Percentiles rank a stretch among this genome's conserved stretches.
These are phyloP conservation scores for Lichtheimia corymbifera DNA, from an alignment of 371 early-diverging fungal species.

Conservation along the genomic window DNA sequence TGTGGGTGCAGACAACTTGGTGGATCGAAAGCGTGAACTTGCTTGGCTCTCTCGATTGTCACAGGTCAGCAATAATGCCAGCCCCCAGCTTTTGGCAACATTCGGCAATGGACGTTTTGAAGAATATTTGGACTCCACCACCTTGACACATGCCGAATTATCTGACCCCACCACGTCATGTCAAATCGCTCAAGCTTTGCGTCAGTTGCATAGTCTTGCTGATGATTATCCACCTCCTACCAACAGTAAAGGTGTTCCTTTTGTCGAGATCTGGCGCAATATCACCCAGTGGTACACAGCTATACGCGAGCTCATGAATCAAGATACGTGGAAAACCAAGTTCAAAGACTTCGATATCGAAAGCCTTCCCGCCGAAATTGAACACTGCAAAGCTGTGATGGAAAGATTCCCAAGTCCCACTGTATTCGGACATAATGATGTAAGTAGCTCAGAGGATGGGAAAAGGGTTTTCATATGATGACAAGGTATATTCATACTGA, in stretches of 20 bases:
- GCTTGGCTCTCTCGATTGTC: slow-evolving; percentile 78
- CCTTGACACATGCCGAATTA: slow-evolving; percentile 72
- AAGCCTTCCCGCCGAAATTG: slow-evolving; percentile 39
- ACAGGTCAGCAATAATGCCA: slow-evolving; percentile 56
- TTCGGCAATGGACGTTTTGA: slow-evolving; percentile 91
- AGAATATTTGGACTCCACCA: slow-evolving; percentile 77
- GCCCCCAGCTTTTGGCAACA: slow-evolving; percentile 76
- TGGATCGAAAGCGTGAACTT: slow-evolving; percentile 80
- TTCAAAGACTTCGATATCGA: slow-evolving; percentile 40
- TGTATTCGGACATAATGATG: slow-evolving; percentile 67
- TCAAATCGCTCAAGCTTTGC: slow-evolving; percentile 74
- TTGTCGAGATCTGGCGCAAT: slow-evolving; percentile 68
- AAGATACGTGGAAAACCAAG: slow-evolving; percentile 20
- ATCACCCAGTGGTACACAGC: slow-evolving; percentile 12
- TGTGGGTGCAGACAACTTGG: slow-evolving; percentile 75
- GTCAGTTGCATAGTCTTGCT: slow-evolving; percentile 74
- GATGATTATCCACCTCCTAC: slow-evolving; percentile 57
- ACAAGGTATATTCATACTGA: no score
- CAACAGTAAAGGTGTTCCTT: not conserved
- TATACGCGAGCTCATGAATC: slow-evolving; percentile 16
- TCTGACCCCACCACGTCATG: slow-evolving; percentile 64
- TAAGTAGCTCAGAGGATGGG: slow-evolving; percentile 10
- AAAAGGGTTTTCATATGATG: no score
- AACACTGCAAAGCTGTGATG: slow-evolving; percentile 35
- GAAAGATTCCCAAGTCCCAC: slow-evolving; percentile 41